These are phyloP conservation scores for Aspergillus pseudonomiae DNA, from an alignment of 2,329 filamentous ascomycete species.

Conservation along the genomic window DNA sequence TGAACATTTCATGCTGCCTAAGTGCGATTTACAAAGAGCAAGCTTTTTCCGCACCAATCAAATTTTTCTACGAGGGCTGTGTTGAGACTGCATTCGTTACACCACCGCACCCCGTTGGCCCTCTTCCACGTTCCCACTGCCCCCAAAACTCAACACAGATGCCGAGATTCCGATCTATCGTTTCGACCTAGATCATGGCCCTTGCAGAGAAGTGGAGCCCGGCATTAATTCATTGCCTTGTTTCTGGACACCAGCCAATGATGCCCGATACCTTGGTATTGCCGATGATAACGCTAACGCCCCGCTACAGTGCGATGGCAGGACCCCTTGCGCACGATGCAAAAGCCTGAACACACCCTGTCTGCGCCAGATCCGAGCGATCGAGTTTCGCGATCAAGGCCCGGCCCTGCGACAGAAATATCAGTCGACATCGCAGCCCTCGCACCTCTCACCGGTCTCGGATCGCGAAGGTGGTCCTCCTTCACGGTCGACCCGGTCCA, in stretches of 20 bases:
- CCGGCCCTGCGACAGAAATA: conserved; percentile 31
- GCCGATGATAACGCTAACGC: not conserved
- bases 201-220: conserved; percentile 7
- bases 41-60: not conserved
- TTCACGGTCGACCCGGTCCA: not conserved
- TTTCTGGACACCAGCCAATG: not conserved
- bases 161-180: not conserved
- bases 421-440: conserved; percentile 13
- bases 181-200: not conserved
- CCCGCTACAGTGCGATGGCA: conserved; percentile 32
- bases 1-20: not conserved
- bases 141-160: not conserved
- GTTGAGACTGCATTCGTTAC: not conserved
- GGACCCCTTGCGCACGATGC: conserved; percentile 36
- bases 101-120: not conserved
- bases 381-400: conserved; percentile 37
- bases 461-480: not conserved
- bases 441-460: not conserved
- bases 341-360: conserved; percentile 31
- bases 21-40: not conserved
- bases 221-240: not conserved
- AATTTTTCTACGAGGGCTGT: not conserved
- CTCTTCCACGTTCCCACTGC: not conserved
- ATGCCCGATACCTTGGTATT: not conserved
- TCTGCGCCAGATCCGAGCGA: conserved; percentile 25